Evolutionary conservation across 1,139 yeast genomes (phyloP), one percentile per base, ranked within the genome.

Genomic region (Lodderomyces jiufengensis): DNA sequence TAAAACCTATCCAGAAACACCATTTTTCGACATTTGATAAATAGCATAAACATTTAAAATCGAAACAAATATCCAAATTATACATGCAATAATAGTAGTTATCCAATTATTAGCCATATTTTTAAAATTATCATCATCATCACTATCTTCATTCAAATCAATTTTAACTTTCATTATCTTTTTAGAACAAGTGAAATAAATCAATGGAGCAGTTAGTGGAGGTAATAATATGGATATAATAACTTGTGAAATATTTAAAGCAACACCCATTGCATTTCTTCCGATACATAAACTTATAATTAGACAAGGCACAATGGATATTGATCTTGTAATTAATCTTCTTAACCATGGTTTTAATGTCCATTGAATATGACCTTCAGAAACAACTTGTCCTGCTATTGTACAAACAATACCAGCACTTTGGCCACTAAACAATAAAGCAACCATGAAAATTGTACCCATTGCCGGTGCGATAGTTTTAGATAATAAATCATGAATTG

Each of bases 361-460:
- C 94, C 95, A 84, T 42, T 78, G 74, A 30, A 85, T 71, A 52
- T 84, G 87, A 1, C 95, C 95, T 55, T 85, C 95, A 46, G 85
- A 73, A 3, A 85, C 88, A 49, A 85, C 81, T 55, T 85, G 95
- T 8, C 95, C 95, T 0, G 94, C 86, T 59, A 85, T 81, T 0
- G 95, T 85, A 54, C 95, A 85, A 2, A 85, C 90, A 40, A 85
- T 80, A 32, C 94, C 94, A 0, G 95, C 90, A 42, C 86, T 78
- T 51, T 83, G 86, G 8, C 95, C 95, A 41, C 86, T 78, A 47
- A 80, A 73, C 24, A 85, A 61, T 46, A 85, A 63, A 0, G 95
- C 92, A 31, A 84, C 60, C 76, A 84, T 84, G 59, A 85, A 84
- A 0, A 84, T 63, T 0, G 86, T 79, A 22, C 94, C 95, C 1